phyloP scores from a whole-genome alignment of 768 basidiomycete species.

The Lepiota venenata region DNA sequence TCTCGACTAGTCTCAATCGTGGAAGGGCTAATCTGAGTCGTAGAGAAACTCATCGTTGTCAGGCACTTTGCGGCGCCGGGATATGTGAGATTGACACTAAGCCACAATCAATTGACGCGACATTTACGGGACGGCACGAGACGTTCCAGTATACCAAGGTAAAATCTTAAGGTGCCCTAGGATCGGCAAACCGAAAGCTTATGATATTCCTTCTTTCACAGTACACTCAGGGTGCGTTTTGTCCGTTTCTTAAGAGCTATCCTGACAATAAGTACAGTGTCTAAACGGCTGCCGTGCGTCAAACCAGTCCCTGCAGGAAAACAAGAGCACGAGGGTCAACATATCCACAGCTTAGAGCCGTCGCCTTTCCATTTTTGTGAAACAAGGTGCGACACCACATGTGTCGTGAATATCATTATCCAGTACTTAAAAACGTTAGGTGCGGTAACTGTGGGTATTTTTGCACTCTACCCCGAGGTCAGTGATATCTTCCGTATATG shows the following conservation, averaged over 20 bases:
- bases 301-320: slow-evolving; percentile 41
- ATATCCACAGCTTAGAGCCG: slow-evolving; percentile 43
- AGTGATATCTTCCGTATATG: slow-evolving; percentile 1
- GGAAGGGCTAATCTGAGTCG: background rate
- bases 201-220: slow-evolving; percentile 16
- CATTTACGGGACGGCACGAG: slow-evolving; percentile 56
- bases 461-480: slow-evolving; percentile 55
- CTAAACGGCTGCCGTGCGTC: slow-evolving; percentile 48
- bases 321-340: slow-evolving; percentile 41
- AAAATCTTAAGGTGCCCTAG: background rate
- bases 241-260: background rate
- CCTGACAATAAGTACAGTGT: slow-evolving; percentile 28
- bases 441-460: slow-evolving; percentile 57
- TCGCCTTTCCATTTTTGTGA: slow-evolving; percentile 55
- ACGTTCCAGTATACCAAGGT: slow-evolving; percentile 68
- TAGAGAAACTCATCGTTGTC: slow-evolving; percentile 52
- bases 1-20: no score
- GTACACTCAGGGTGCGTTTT: slow-evolving; percentile 50
- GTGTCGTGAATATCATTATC: background rate
- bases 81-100: slow-evolving; percentile 58
- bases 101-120: slow-evolving; percentile 58
- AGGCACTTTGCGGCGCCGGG: slow-evolving; percentile 40
- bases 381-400: slow-evolving; percentile 28
- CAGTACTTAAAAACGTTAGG: slow-evolving; percentile 22
- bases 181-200: background rate